phyloP scores from a whole-genome alignment of 2,329 filamentous ascomycete species.

The Diatrype stigma region DNA sequence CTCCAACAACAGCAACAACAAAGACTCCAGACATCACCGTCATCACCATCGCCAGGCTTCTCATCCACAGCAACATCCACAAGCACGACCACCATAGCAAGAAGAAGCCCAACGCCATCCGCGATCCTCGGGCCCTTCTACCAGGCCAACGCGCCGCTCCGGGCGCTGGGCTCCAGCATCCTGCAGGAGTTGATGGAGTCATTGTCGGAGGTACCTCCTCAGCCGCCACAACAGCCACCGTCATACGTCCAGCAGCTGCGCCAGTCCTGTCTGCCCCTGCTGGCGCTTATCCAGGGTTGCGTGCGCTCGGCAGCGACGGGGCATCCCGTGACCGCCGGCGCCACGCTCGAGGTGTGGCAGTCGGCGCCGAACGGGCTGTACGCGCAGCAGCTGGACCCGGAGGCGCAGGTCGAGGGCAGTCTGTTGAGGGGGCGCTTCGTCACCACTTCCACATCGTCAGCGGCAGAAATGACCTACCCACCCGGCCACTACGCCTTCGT shows the following conservation, averaged over 20 bases:
- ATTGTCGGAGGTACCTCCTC: too few species aligned
- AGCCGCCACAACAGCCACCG: too few species aligned
- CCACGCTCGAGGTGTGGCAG: slow-evolving; percentile 75
- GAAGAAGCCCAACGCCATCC: slow-evolving; percentile 64
- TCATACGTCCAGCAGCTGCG: too few species aligned
- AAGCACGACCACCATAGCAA: slow-evolving; percentile 27
- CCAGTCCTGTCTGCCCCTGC: slow-evolving; percentile 47
- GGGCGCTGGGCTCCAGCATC: slow-evolving; percentile 67
- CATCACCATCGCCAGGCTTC: slow-evolving; percentile 22
- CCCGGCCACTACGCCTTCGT: slow-evolving; percentile 61
- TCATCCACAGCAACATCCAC: slow-evolving; percentile 64
- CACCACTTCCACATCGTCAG: not conserved
- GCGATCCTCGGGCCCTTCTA: slow-evolving; percentile 86
- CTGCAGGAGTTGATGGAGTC: slow-evolving; percentile 49
- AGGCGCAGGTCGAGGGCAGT: slow-evolving; percentile 70
- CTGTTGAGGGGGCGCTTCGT: slow-evolving; percentile 66
- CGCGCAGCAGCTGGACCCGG: slow-evolving; percentile 69
- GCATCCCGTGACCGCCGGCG: slow-evolving; percentile 59
- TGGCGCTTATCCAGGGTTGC: slow-evolving; percentile 52
- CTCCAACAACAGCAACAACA: not conserved
- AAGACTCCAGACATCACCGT: too few species aligned
- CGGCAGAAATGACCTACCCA: too few species aligned
- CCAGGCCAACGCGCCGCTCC: slow-evolving; percentile 65
- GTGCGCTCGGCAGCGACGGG: slow-evolving; percentile 57
- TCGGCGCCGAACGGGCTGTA: slow-evolving; percentile 68